Evolutionary conservation across 306 rosid species (phyloP).

Genomic region (Fagus crenata): DNA sequence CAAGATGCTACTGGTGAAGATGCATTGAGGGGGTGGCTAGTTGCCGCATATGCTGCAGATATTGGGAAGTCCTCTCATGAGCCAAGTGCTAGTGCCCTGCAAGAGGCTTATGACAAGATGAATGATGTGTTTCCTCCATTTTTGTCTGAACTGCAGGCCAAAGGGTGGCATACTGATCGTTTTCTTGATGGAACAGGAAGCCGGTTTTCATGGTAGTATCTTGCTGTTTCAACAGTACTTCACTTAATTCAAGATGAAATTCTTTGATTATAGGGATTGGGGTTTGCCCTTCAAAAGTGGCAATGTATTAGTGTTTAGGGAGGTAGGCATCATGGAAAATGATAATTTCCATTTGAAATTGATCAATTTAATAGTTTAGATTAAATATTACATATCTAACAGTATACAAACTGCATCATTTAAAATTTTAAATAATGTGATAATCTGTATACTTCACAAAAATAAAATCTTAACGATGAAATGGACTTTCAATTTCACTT

Average conservation of each 20-base stretch:
- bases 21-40: constrained; percentile 93
- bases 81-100: constrained; percentile 39
- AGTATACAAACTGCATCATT: too few species aligned
- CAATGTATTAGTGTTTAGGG: background rate
- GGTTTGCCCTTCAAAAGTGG: background rate
- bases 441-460: too few species aligned
- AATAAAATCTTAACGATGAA: too few species aligned
- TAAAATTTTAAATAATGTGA: too few species aligned
- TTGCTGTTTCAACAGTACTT: constrained; percentile 4
- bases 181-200: constrained; percentile 83
- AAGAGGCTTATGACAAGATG: constrained; percentile 76
- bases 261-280: background rate
- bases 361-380: too few species aligned
- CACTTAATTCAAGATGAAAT: constrained; percentile 10
- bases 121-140: constrained; percentile 57
- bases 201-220: constrained; percentile 56
- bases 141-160: constrained; percentile 64
- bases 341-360: too few species aligned
- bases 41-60: constrained; percentile 72
- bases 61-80: constrained; percentile 42
- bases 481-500: too few species aligned
- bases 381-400: too few species aligned
- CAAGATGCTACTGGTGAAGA: constrained; percentile 83
- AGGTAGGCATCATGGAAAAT: background rate
- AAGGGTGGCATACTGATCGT: constrained; percentile 96